phyloP scores from a whole-genome alignment of 768 basidiomycete genomes.

The Suillus subluteus region DNA sequence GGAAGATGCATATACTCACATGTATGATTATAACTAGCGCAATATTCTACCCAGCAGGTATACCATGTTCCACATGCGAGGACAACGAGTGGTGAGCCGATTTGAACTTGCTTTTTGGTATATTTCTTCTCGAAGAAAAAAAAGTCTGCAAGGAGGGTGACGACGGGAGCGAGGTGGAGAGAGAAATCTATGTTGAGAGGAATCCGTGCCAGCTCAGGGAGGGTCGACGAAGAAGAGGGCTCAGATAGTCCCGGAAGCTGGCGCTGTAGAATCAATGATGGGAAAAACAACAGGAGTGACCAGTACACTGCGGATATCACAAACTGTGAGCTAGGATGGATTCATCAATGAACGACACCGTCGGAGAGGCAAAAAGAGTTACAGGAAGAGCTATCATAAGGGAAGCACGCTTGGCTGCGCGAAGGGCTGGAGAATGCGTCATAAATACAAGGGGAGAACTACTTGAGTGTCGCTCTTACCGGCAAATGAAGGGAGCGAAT shows the following conservation, averaged over 20 bases:
- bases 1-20: conserved; percentile 48
- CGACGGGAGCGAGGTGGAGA: conserved; percentile 66
- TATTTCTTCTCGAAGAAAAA: conserved; percentile 66
- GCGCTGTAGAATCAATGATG: conserved; percentile 56
- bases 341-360: background rate
- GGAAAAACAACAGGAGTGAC: conserved; percentile 58
- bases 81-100: conserved; percentile 20
- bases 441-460: background rate
- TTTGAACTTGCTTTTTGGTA: conserved; percentile 20
- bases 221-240: background rate
- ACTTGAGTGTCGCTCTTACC: conserved; percentile 30
- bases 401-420: conserved; percentile 57
- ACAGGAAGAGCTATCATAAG: conserved; percentile 73
- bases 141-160: conserved; percentile 68
- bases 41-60: conserved; percentile 67
- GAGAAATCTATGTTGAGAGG: conserved; percentile 63
- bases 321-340: conserved; percentile 41
- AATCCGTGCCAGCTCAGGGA: conserved; percentile 37
- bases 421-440: conserved; percentile 13
- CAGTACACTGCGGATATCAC: conserved; percentile 69
- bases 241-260: background rate
- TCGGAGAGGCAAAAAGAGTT: conserved; percentile 16
- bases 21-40: conserved; percentile 57
- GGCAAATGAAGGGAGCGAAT: conserved; percentile 41
- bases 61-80: conserved; percentile 51